Evolutionary conservation across 768 basidiomycete species (phyloP), one percentile per base, ranked within the genome.

Genomic region (Kwoniella dejecticola): DNA sequence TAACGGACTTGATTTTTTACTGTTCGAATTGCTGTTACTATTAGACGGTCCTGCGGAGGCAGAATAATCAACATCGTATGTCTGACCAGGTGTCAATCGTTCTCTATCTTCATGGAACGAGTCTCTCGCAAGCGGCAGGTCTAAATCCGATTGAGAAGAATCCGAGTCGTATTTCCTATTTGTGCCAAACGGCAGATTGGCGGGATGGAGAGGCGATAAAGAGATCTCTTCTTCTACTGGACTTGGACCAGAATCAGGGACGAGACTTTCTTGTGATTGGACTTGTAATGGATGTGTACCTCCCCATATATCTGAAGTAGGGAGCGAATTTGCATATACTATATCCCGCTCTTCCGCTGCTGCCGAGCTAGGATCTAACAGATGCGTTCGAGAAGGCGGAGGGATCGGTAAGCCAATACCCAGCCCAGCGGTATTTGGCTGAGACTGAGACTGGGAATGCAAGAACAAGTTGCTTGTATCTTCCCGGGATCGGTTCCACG

Each of bases 401-500:
- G 33, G 33, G 33, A 36, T 36, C n/a, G 33, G 7, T 36, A 36
- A 36, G 7, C 36, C 36, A 1, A 23, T 29, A 23, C 56, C 56
- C 12, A 24, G 8, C 2, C 40, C 29, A 33, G 46, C 8, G 23
- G 21, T 21, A 33, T 40, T 24, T 12, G 23, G 52, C 15, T 47
- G 56, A 48, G 21, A 5, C n/a, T 29, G 41, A 29, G 15, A 26
- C 3, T 8, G 8, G 24, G 36, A 29, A 5, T 26, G 44, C 8
- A 24, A 50, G 29, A 27, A 46, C 31, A 17, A 53, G 26, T 11
- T 47, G n/a, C n/a, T 55, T 23, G 23, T 48, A 36, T 57, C 45
- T 26, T 62, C 53, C 12, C 45, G 26, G 0, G 45, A 33, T 42
- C 60, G 33, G 24, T 67, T 74, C 72, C 72, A 74, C 50, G 66